phyloP scores from a whole-genome alignment of 345 rosid genomes.

The Hypericum androsaemum region DNA sequence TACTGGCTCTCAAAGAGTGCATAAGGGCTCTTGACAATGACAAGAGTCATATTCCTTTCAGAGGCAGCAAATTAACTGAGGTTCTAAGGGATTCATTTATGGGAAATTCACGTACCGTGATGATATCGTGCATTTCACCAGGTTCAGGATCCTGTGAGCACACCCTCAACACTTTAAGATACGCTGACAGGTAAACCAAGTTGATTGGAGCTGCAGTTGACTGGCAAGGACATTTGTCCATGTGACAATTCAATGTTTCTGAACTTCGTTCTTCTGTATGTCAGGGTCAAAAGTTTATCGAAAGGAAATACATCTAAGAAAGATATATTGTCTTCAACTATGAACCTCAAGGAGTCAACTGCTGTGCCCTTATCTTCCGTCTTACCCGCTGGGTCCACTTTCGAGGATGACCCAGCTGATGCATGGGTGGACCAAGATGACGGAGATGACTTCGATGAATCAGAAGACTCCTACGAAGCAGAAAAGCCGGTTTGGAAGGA shows the following conservation, averaged over 20 bases:
- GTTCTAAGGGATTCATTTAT: slow-evolving; percentile 97
- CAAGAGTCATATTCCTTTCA: slow-evolving; percentile 96
- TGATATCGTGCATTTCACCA: slow-evolving; percentile 98
- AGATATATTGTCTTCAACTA: slow-evolving; percentile 56
- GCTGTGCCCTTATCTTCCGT: slow-evolving; percentile 51
- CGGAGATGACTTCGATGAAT: slow-evolving; percentile 62
- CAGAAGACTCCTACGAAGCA: slow-evolving; percentile 56
- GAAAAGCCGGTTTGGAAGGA: slow-evolving; percentile 66
- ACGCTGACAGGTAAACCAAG: slow-evolving; percentile 78
- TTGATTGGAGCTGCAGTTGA: slow-evolving; percentile 1
- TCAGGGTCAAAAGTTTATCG: slow-evolving; percentile 95
- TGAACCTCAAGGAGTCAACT: slow-evolving; percentile 69
- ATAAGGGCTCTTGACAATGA: slow-evolving; percentile 99
- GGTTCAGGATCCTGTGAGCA: slow-evolving; percentile 98
- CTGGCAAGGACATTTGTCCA: neutral
- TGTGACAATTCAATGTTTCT: neutral
- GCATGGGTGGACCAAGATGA: slow-evolving; percentile 73
- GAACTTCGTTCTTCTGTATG: neutral
- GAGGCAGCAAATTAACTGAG: slow-evolving; percentile 97
- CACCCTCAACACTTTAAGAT: slow-evolving; percentile 93
- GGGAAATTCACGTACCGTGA: slow-evolving; percentile 95
- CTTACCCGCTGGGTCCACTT: slow-evolving; percentile 45
- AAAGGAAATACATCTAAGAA: slow-evolving; percentile 83
- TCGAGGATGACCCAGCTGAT: slow-evolving; percentile 59
- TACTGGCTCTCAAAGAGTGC: slow-evolving; percentile 94